A percentile compares a stretch with the other conserved stretches of the same genome.
Conservation (phyloP, 2,329 filamentous ascomycete species). For the Claviceps fusiformis region DNA sequence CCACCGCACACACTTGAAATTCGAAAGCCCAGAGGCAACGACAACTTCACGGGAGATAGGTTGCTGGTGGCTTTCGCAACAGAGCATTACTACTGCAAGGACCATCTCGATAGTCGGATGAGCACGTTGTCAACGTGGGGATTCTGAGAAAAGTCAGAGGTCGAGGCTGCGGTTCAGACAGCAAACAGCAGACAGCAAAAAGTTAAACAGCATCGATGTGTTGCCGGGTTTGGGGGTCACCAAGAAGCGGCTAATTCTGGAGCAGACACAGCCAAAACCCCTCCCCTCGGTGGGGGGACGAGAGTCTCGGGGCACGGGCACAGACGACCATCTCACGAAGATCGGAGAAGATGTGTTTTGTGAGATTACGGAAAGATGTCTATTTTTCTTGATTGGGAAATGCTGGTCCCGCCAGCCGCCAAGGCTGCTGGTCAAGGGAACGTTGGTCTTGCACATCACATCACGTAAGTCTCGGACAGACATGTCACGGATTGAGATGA, state of each 20-base stretch:
- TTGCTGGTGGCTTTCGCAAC: background rate
- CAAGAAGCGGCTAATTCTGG: slow-evolving; percentile 1
- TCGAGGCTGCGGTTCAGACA: background rate
- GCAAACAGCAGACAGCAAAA: background rate
- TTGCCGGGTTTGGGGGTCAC: background rate
- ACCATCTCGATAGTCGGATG: background rate
- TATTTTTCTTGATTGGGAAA: background rate
- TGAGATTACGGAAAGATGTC: background rate
- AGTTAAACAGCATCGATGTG: background rate
- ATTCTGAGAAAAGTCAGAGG: too few relatives aligned
- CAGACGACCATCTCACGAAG: background rate
- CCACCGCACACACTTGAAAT: background rate
- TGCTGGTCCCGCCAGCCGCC: background rate
- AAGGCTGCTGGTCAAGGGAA: too few relatives aligned
- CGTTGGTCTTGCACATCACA: too few relatives aligned
- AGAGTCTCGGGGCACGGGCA: background rate
- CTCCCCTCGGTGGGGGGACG: background rate
- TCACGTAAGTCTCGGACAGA: too few relatives aligned
- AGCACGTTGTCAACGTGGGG: background rate
- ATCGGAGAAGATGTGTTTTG: slow-evolving; percentile 2
- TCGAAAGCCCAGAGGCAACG: background rate
- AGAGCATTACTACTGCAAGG: background rate
- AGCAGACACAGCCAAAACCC: too few relatives aligned
- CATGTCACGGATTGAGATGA: too few relatives aligned
- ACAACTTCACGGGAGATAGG: background rate